Evolutionary conservation across 176 grass and related monocot species (phyloP).

Genomic region (Triticum turgidum): DNA sequence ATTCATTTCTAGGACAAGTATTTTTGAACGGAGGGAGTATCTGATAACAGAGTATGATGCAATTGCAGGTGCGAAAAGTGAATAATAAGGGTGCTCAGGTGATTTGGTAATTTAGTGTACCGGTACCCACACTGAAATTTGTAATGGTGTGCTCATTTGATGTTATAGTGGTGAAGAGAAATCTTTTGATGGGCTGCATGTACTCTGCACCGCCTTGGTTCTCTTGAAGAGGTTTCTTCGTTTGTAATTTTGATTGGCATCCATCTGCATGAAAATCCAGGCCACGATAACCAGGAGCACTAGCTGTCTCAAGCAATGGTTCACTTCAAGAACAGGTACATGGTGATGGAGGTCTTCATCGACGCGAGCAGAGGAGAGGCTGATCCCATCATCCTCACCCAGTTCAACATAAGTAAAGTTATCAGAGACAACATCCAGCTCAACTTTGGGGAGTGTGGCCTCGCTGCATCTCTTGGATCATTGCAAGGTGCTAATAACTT

Average conservation of each 20-base stretch:
- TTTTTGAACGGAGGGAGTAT: neutral
- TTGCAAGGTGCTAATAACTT: slow-evolving; percentile 59
- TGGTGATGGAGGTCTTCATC: slow-evolving; percentile 78
- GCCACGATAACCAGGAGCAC: neutral
- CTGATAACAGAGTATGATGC: neutral
- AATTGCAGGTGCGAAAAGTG: neutral
- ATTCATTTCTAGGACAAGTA: no score
- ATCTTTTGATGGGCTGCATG: neutral
- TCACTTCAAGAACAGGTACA: slow-evolving; percentile 88
- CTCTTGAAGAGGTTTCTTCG: neutral
- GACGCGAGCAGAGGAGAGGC: slow-evolving; percentile 28
- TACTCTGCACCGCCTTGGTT: neutral
- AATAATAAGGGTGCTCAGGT: neutral
- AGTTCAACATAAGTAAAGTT: slow-evolving; percentile 54
- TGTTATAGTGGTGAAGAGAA: neutral
- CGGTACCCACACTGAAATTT: neutral
- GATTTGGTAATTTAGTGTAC: neutral
- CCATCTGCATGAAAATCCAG: neutral
- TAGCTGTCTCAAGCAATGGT: slow-evolving; percentile 39
- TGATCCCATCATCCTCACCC: slow-evolving; percentile 58
- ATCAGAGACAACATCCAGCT: slow-evolving; percentile 76
- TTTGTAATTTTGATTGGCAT: neutral
- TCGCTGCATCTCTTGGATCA: slow-evolving; percentile 61
- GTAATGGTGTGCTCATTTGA: neutral
- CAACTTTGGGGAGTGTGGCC: slow-evolving; percentile 83